Percentiles rank a stretch among this genome's conserved stretches.
Evolutionary conservation across 306 rosid species (phyloP).

Genomic region (Acacia acuminata): DNA sequence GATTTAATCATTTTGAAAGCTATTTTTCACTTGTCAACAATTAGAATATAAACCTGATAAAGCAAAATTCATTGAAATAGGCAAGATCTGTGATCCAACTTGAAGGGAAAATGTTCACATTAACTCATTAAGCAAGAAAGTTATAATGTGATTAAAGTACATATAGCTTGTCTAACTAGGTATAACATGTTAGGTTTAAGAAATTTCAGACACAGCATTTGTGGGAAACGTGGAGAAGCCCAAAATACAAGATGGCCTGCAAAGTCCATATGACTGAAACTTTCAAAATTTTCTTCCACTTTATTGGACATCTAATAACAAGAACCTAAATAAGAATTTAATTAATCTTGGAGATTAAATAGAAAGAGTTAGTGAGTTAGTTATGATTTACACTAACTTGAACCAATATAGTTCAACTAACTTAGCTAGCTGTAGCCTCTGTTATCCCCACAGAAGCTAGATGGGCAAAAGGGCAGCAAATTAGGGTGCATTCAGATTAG

Average conservation of each 20-base stretch:
- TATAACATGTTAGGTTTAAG: neutral
- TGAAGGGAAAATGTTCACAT: neutral
- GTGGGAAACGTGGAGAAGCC: no score
- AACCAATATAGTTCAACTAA: neutral
- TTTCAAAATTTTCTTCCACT: no score
- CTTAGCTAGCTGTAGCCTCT: neutral
- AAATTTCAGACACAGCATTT: neutral
- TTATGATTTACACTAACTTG: neutral
- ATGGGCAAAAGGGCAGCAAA: neutral
- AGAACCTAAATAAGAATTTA: no score
- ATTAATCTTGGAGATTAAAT: neutral
- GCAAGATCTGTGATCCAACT: neutral
- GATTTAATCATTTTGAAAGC: neutral
- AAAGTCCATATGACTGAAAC: no score
- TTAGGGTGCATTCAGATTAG: neutral
- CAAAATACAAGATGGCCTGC: no score
- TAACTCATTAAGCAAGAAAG: neutral
- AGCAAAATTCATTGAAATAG: neutral
- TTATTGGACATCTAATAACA: no score
- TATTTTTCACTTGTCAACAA: neutral
- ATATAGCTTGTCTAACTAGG: neutral
- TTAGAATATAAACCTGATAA: neutral
- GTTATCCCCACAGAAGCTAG: neutral
- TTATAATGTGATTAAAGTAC: neutral
- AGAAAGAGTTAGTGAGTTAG: neutral